Evolutionary conservation across 139 green algal species (phyloP).

Genomic region (Trebouxia sp.): DNA sequence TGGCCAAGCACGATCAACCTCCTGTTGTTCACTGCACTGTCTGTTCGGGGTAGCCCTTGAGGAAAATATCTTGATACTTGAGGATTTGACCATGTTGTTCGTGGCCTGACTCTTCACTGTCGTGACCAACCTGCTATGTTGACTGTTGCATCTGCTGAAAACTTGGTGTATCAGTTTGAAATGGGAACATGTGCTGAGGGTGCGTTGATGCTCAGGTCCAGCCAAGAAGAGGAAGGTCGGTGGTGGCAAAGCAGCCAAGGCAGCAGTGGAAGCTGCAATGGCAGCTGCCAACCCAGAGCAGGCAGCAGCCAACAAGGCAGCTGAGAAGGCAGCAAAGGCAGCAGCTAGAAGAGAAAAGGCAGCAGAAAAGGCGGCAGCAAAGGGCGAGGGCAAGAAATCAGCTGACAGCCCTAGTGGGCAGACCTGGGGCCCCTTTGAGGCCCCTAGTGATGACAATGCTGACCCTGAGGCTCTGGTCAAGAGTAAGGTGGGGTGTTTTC

Average conservation of each 20-base stretch:
- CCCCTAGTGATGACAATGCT: neutral
- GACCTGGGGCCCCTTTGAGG: neutral
- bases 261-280: slow-evolving; percentile 16
- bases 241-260: slow-evolving; percentile 1
- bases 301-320: slow-evolving; percentile 8
- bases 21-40: too few species aligned
- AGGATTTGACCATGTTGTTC: too few species aligned
- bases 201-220: too few species aligned
- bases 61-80: too few species aligned
- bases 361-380: neutral
- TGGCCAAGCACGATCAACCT: too few species aligned
- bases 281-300: neutral
- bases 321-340: slow-evolving; percentile 7
- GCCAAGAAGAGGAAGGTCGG: neutral
- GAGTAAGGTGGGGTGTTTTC: slow-evolving; percentile 31
- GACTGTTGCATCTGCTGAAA: neutral
- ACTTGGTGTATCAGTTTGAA: neutral
- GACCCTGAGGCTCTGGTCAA: slow-evolving; percentile 31
- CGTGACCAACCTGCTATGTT: too few species aligned
- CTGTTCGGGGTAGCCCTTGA: too few species aligned
- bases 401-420: neutral
- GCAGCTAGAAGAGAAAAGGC: neutral
- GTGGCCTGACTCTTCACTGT: too few species aligned
- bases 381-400: neutral
- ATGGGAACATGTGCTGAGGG: too few species aligned